A percentile compares a stretch with the other conserved stretches of the same genome.
phyloP scores from a whole-genome alignment of 1,284 basidiomycete species.

The Pisolithus thermaeus region DNA sequence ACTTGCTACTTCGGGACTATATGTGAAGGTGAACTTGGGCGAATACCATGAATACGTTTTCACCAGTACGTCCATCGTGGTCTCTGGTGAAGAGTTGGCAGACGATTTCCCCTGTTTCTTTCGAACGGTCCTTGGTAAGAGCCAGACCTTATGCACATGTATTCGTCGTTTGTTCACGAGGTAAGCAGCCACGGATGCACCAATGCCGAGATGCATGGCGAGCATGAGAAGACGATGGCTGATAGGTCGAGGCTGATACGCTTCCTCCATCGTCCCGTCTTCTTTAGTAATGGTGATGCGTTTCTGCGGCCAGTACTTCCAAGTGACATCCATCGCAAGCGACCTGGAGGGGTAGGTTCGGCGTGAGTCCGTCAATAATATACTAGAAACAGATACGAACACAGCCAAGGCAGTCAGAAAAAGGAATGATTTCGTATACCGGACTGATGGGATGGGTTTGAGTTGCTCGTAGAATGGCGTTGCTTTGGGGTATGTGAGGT shows the following conservation, averaged over 20 bases:
- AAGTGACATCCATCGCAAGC: not conserved
- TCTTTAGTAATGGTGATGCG: slow-evolving; percentile 6
- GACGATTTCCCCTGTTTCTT: slow-evolving; percentile 9
- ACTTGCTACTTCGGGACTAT: slow-evolving; percentile 2
- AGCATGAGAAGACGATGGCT: slow-evolving; percentile 26
- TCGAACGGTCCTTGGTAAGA: slow-evolving; percentile 14
- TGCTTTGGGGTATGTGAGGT: not conserved
- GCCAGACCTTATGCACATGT: slow-evolving; percentile 26
- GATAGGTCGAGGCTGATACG: slow-evolving; percentile 17
- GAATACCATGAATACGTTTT: not conserved
- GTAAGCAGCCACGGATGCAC: slow-evolving; percentile 22
- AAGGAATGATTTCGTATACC: not conserved
- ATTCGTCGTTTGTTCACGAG: slow-evolving; percentile 24
- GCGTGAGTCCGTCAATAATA: not conserved
- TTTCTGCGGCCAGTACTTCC: not conserved
- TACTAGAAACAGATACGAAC: not conserved
- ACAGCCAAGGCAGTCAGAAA: not conserved
- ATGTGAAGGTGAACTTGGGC: not conserved
- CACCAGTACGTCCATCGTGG: not conserved
- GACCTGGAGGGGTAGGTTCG: not conserved
- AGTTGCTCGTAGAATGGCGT: not conserved
- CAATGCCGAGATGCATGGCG: slow-evolving; percentile 26
- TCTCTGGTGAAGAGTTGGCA: slow-evolving; percentile 2
- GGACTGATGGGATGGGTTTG: not conserved
- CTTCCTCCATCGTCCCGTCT: not conserved